Percentiles rank a stretch among this genome's conserved stretches.
Conservation (phyloP, 108 stramenopile genomes). For the Cyclotella distinguenda region DNA sequence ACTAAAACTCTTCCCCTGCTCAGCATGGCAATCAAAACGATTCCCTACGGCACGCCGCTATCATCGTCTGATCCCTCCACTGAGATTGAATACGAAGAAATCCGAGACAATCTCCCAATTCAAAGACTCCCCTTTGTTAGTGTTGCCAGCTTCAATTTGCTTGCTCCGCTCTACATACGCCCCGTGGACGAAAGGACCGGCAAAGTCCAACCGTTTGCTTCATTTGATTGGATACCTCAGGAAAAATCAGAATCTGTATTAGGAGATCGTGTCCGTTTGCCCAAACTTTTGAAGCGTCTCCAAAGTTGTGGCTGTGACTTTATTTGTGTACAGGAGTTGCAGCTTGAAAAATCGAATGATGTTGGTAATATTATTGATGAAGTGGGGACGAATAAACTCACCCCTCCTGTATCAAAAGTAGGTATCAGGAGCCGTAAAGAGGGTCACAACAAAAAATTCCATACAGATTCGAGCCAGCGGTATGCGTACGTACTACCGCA, state of each 20-base stretch:
- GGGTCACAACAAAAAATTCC: background rate
- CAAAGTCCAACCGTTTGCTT: conserved; percentile 50
- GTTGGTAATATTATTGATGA: background rate
- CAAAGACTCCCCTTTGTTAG: conserved; percentile 33
- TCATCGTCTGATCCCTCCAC: too few species aligned
- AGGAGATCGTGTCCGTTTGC: conserved; percentile 31
- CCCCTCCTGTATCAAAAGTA: background rate
- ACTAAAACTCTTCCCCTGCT: too few species aligned
- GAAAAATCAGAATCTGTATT: conserved; percentile 26
- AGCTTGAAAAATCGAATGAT: conserved; percentile 37
- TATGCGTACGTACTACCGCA: conserved; percentile 37
- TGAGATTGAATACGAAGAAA: too few species aligned
- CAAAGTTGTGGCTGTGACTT: conserved; percentile 36
- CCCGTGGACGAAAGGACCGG: conserved; percentile 54
- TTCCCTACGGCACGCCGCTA: conserved; percentile 30
- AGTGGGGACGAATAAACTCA: background rate
- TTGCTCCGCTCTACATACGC: conserved; percentile 54
- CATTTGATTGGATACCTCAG: conserved; percentile 56
- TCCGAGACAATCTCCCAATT: too few species aligned
- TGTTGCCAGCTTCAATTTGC: conserved; percentile 54
- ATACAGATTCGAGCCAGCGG: too few species aligned
- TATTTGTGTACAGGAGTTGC: conserved; percentile 62
- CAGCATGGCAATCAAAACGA: background rate
- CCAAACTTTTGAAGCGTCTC: conserved; percentile 28
- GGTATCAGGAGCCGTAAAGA: conserved; percentile 20